These are phyloP conservation scores for Cyclospora cayetanensis DNA, from an alignment of 169 alveolate genomes.

Conservation along the genomic window DNA sequence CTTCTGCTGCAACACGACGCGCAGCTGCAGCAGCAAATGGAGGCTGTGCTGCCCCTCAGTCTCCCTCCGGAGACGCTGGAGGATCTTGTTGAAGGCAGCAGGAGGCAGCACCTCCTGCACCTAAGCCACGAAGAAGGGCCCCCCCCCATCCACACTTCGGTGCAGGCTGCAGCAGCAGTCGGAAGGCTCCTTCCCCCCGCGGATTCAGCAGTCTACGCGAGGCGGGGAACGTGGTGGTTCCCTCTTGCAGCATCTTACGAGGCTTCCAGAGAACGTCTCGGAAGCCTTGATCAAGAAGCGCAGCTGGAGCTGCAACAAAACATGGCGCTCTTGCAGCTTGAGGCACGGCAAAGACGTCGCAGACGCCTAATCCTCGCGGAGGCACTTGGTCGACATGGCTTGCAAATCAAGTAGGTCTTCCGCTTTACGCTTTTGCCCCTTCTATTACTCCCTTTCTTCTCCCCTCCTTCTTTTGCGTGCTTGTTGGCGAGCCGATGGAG, in stretches of 20 bases:
- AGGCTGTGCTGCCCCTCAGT: neutral
- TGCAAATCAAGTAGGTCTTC: neutral
- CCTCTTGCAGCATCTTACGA: neutral
- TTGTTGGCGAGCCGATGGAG: no score
- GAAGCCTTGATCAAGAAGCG: neutral
- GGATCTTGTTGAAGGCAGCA: constrained; percentile 9
- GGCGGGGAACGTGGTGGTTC: constrained; percentile 21
- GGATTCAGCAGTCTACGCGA: no score
- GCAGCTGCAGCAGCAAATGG: constrained; percentile 31
- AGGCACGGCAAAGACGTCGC: neutral
- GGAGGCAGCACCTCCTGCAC: constrained; percentile 20
- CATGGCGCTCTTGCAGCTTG: constrained; percentile 15
- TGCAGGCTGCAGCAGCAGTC: constrained; percentile 21
- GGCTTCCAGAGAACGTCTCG: neutral
- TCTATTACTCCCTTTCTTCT: no score
- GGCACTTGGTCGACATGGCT: neutral
- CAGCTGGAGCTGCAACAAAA: neutral
- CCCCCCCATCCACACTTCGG: neutral
- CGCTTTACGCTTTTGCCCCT: neutral
- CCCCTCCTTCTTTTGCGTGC: no score
- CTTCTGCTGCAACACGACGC: constrained; percentile 7
- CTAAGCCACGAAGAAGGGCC: neutral
- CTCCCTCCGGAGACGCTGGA: neutral
- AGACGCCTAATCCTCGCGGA: neutral
- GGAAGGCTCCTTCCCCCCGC: neutral